These are phyloP conservation scores for Komagataella pastoris DNA, from an alignment of 805 yeast genomes.

Conservation along the genomic window DNA sequence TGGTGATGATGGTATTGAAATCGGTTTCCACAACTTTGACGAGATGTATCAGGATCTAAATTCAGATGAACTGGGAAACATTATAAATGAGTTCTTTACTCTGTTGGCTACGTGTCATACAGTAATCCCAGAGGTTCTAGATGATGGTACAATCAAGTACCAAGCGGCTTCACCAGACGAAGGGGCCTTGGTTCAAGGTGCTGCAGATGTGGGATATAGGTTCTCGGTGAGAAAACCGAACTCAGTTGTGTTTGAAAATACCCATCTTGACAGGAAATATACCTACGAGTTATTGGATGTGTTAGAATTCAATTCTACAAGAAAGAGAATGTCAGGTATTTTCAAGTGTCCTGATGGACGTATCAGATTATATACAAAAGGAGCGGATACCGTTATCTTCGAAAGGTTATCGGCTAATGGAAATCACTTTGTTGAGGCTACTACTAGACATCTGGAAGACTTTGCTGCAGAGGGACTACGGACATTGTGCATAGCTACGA, in stretches of 20 bases:
- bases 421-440: conserved; percentile 74
- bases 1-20: conserved; percentile 63
- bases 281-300: conserved; percentile 75
- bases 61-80: conserved; percentile 15
- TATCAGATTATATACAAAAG: conserved; percentile 82
- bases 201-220: conserved; percentile 74
- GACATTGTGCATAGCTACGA: conserved; percentile 83
- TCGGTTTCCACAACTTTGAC: conserved; percentile 65
- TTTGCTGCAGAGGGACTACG: conserved; percentile 95
- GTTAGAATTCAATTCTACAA: conserved; percentile 94
- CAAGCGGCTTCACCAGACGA: conserved; percentile 99
- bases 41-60: conserved; percentile 32
- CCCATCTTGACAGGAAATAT: conserved; percentile 31
- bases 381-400: conserved; percentile 93
- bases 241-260: conserved; percentile 51
- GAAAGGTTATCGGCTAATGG: conserved; percentile 54
- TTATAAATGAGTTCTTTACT: conserved; percentile 66
- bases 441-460: conserved; percentile 81
- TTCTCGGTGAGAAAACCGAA: conserved; percentile 81
- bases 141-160: conserved; percentile 60
- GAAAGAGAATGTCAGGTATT: conserved; percentile 95
- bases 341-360: conserved; percentile 91
- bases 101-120: conserved; percentile 91
- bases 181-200: conserved; percentile 97
- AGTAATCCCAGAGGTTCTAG: conserved; percentile 81